Base-by-base conservation (phyloP, 1,139 yeast species). In the Geotrichum fermentans region DNA sequence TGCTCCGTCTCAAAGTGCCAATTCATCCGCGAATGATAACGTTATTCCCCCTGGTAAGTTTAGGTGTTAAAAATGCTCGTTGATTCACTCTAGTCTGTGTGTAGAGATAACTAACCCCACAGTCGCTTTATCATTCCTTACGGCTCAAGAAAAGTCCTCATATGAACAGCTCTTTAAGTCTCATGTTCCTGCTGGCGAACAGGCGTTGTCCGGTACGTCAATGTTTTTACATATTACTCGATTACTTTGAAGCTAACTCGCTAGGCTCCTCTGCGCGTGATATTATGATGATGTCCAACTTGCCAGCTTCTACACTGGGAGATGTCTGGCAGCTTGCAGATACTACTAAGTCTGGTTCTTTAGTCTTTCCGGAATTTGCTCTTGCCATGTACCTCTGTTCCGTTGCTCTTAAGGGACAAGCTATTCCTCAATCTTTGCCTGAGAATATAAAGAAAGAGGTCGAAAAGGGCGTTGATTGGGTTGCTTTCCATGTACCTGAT, bases 301-400 rank as follows among this genome's bases (percentile, higher is more conserved):
- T 92, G 52, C 71, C 79, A 35, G 88, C 96, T 1, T 78, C 79
- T 30, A 78, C 83, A 28, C 73, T 92, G 60, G 95, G 95, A 1
- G 87, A 83, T 56, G 83, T 92, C 52, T 92, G 98, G 98, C 79
- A 85, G 29, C 72, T 92, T 55, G 78, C 96, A 22, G 98, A 92
- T 62, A 83, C 95, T 1, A 85, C 83, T 59, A 83, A 80, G 60
- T 82, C 95, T 4, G 97, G 97, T 1, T 76, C 81, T 44, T 74
- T 92, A 52, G 69, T 92, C 56, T 92, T 90, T 61, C 98, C 98
- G 0, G 97, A 92, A 65, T 92, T 92, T 72, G 96, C 96, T 10
- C 73, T 90, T 58, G 95, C 96, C 16, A 80, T 92, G 74, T 95
- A 88, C 65, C 74, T 92, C 57, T 89, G 96, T 63, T 84, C 87